Conservation (phyloP, 2,329 filamentous ascomycete genomes). For the Tolypocladium guangdongense region DNA sequence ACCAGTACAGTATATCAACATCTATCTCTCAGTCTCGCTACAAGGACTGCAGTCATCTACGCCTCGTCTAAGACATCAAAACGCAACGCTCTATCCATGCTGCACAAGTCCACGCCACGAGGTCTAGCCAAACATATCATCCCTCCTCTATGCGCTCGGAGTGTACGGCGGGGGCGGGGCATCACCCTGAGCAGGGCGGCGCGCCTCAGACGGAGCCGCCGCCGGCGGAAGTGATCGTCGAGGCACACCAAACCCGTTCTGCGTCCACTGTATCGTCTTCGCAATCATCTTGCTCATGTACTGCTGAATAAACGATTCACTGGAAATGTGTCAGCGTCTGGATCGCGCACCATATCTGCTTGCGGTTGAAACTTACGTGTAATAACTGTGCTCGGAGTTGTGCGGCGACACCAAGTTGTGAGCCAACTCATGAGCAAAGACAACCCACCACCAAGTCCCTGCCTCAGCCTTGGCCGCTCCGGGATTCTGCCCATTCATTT, state of each 20-base stretch:
- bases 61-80: background rate
- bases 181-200: slow-evolving; percentile 3
- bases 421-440: slow-evolving; percentile 89
- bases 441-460: slow-evolving; percentile 83
- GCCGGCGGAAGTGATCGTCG: slow-evolving; percentile 2
- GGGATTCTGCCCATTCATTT: slow-evolving; percentile 23
- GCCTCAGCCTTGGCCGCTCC: slow-evolving; percentile 53
- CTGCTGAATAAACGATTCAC: slow-evolving; percentile 66
- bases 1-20: background rate
- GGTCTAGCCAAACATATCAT: slow-evolving; percentile 6
- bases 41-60: background rate
- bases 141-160: slow-evolving; percentile 1
- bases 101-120: background rate
- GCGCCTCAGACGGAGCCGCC: background rate
- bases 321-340: slow-evolving; percentile 13
- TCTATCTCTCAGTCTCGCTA: background rate
- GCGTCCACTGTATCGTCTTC: slow-evolving; percentile 33
- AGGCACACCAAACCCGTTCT: background rate
- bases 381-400: slow-evolving; percentile 70
- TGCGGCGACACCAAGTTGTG: slow-evolving; percentile 82
- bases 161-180: slow-evolving; percentile 14
- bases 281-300: slow-evolving; percentile 63
- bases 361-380: slow-evolving; percentile 44
- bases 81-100: slow-evolving; percentile 1
- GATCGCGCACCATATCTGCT: background rate